Evolutionary conservation across 1,284 basidiomycete genomes (phyloP).

Genomic region (Bjerkandera adusta): DNA sequence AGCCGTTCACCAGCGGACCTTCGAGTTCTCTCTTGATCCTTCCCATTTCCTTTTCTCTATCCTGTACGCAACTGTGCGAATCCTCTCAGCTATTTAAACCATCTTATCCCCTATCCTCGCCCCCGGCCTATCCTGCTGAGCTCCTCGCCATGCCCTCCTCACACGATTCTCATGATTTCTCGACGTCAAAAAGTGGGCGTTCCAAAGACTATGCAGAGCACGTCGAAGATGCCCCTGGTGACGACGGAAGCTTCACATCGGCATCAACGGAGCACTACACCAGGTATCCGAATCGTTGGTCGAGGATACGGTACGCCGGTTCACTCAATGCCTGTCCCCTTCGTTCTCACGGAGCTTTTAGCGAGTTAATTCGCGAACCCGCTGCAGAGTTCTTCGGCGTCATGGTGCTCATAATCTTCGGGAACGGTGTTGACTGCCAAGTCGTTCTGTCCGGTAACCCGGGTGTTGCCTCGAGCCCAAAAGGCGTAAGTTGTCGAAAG

Average conservation of each 20-base stretch:
- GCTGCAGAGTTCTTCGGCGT: conserved; percentile 70
- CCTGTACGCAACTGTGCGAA: background rate
- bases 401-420: conserved; percentile 65
- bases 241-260: conserved; percentile 5
- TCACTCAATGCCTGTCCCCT: background rate
- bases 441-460: conserved; percentile 52
- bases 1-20: conserved; percentile 2
- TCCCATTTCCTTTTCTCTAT: background rate
- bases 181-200: background rate
- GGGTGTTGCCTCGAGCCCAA: conserved; percentile 47
- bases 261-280: conserved; percentile 25
- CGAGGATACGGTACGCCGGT: conserved; percentile 47
- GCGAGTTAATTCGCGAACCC: conserved; percentile 53
- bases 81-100: conserved; percentile 2
- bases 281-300: conserved; percentile 53
- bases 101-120: background rate
- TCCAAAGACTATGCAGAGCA: conserved; percentile 14
- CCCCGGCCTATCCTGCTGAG: conserved; percentile 4
- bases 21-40: background rate
- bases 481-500: conserved; percentile 70
- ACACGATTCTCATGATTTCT: background rate
- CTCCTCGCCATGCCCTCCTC: conserved; percentile 5
- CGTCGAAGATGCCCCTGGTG: conserved; percentile 3
- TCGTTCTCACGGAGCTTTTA: conserved; percentile 15
- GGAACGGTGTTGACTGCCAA: conserved; percentile 63